phyloP scores from a whole-genome alignment of 257 asterid genomes.

The Pogostemon cablin region DNA sequence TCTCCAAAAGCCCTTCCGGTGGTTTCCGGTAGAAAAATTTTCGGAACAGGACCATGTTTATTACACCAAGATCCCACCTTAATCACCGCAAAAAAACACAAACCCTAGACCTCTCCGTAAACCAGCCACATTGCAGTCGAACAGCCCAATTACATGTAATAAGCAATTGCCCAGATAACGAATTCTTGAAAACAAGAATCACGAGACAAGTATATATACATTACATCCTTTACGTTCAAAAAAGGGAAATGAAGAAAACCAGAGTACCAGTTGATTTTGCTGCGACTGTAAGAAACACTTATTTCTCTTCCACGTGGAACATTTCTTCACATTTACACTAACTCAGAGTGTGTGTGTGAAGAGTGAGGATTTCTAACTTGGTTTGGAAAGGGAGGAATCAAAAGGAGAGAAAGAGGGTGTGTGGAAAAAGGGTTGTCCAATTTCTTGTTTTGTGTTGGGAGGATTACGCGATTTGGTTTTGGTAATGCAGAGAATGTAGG shows the following conservation, averaged over 20 bases:
- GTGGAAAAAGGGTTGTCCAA: constrained; percentile 25
- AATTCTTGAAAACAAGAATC: constrained; percentile 32
- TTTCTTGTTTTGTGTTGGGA: constrained; percentile 24
- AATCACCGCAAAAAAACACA: constrained; percentile 29
- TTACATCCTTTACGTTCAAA: constrained; percentile 39
- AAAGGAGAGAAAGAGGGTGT: constrained; percentile 25
- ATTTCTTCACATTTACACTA: constrained; percentile 55
- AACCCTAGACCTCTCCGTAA: constrained; percentile 35
- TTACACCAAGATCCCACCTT: constrained; percentile 35
- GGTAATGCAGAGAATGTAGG: constrained; percentile 29
- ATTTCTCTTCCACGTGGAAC: constrained; percentile 45
- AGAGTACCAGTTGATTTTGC: constrained; percentile 42
- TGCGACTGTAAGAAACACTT: constrained; percentile 53
- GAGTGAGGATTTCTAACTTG: constrained; percentile 34
- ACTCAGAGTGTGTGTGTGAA: constrained; percentile 29
- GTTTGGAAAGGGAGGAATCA: constrained; percentile 54
- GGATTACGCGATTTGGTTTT: constrained; percentile 30
- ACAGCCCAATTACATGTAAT: constrained; percentile 4
- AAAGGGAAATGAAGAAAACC: constrained; percentile 39
- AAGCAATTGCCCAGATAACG: constrained; percentile 25
- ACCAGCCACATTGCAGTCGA: constrained; percentile 33
- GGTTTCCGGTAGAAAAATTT: constrained; percentile 55
- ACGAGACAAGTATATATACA: constrained; percentile 5
- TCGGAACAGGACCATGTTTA: constrained; percentile 52
- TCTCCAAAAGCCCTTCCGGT: constrained; percentile 62